Base-by-base conservation (phyloP, 2,329 filamentous ascomycete species). In the Neopestalotiopsis clavispora region DNA sequence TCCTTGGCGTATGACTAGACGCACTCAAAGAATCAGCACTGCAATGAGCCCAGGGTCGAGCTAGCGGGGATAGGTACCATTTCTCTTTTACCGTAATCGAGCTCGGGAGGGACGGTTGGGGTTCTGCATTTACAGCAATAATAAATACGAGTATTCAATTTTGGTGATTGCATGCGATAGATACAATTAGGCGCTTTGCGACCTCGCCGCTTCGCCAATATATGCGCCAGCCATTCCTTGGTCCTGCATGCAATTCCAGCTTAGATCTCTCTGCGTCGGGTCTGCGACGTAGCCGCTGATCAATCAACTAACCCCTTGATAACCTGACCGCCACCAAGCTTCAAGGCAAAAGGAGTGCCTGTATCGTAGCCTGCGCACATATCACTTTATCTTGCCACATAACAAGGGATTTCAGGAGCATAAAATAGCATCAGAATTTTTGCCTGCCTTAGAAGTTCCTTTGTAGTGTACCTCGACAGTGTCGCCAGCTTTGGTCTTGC, bases 191-290 rank as follows among this genome's bases (percentile, higher is more conserved):
- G n/a, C 30, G 10, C 57, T 57, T 57, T 14, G 69, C 62, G n/a
- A 45, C 6, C 28, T 82, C 75, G 85, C 86, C 87, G 89, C 86
- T 95, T 95, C 86, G 71, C 96, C 95, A 75, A 97, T 92, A 82
- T 95, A 98, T 95, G 98, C 98, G 77, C 93, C 93, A 67, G 96
- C 75, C 52, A 98, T 87, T 64, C 95, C 95, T 78, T 97, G 82
- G 76, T 98, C 95, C 95, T 95, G 98, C 77, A 91, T 93, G 71
- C 57, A 67, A 6, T n/a, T 45, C 30, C 28, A 9, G n/a, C 14
- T 61, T 20, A 61, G 63, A 40, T 34, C 52, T 42, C 58, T 10
- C 4, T 32, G 14, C 52, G 14, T 13, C 17, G 45, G 45, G 7
- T 32, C 4, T 7, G 13, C 28, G n/a, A 34, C 32, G 59, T n/a